Evolutionary conservation across 805 yeast genomes (phyloP).

Genomic region (Saturnispora diversa): DNA sequence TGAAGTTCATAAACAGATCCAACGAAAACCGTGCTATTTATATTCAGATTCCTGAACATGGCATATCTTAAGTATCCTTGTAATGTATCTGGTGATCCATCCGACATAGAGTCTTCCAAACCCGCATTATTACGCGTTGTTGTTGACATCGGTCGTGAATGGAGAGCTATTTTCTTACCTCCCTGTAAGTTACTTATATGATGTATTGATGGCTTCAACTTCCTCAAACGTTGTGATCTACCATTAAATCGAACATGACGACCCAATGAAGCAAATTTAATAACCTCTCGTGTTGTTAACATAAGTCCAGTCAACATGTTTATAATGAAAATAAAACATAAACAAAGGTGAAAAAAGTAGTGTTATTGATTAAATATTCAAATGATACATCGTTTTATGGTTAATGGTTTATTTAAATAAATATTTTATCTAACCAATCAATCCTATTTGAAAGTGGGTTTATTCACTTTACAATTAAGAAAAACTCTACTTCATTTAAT

Average conservation of each 20-base stretch:
- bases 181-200: background rate
- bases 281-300: background rate
- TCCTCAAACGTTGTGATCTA: background rate
- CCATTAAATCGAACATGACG: slow-evolving; percentile 4
- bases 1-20: slow-evolving; percentile 51
- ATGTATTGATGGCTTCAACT: background rate
- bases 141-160: slow-evolving; percentile 8
- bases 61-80: slow-evolving; percentile 30
- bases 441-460: no score
- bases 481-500: no score
- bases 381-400: no score
- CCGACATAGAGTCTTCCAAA: slow-evolving; percentile 12
- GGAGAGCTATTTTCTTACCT: background rate
- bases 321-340: background rate
- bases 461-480: no score
- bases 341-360: no score
- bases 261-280: slow-evolving; percentile 1
- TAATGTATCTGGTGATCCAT: slow-evolving; percentile 20
- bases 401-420: no score
- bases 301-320: slow-evolving; percentile 5
- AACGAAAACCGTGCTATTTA: slow-evolving; percentile 40
- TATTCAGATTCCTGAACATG: slow-evolving; percentile 30
- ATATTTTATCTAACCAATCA: no score
- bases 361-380: no score
- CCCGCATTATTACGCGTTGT: background rate